Evolutionary conservation across 2,329 filamentous ascomycete genomes (phyloP), one percentile per base, ranked within the genome.

Genomic region (Colletotrichum sp.): DNA sequence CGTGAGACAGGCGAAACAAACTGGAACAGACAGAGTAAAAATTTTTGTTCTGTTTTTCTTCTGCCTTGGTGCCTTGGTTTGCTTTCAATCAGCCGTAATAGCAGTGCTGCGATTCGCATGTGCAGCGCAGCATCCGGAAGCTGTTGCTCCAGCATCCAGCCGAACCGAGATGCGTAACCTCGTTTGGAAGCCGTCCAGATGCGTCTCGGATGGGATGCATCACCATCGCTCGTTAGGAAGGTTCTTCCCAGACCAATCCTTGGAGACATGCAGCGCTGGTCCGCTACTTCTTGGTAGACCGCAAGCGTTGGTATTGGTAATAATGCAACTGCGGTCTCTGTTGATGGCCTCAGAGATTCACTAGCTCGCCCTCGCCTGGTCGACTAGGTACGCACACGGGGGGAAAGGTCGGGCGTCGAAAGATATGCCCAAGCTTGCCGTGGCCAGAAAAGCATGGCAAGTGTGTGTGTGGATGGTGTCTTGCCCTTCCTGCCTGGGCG

Each of bases 101-200:
- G 58, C 43, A 26, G 13, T 21, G 21, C 5, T n/a, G 52, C 66
- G 66, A 68, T 60, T 56, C 61, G 28, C 56, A 21, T 16, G 36
- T 62, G 18, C 68, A 36, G 18, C 36, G 69, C 62, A 64, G 73
- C 73, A 75, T 66, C n/a, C 72, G 68, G 72, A 61, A 65, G 5
- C 3, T 36, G 61, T 18, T 43, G 24, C 61, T 71, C 36, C 71
- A 71, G 71, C 30, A 66, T 28, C 26, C 18, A 71, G 48, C 58
- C 48, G 32, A 36, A 73, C 43, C 43, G 43, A 52, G n/a, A 67
- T n/a, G 21, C 24, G 71, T 67, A 55, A 58, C 66, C 26, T 73
- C 43, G 65, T 70, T 70, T 38, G 32, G 21, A 32, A 38, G 18
- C 4, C 56, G 16, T 34, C 62, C 58, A 52, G 36, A 36, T 60